A percentile compares a stretch with the other conserved stretches of the same genome.
Evolutionary conservation across 129 eudicot genomes (phyloP).

Genomic region (Pseudognaphalium luteoalbum): DNA sequence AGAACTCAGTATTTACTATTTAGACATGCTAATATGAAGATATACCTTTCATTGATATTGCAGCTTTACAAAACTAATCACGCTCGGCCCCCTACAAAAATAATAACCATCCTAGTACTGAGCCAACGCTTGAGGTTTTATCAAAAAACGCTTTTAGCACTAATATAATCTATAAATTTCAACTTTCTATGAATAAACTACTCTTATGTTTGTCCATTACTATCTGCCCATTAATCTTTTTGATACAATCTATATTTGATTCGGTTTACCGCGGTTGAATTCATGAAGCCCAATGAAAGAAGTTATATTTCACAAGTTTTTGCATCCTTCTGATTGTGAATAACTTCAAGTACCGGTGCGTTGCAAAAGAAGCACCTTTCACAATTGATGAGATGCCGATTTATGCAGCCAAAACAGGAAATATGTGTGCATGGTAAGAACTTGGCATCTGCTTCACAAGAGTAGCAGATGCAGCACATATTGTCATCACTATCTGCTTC

Average conservation of each 20-base stretch:
- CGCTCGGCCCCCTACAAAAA: slow-evolving; percentile 33
- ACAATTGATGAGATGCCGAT: slow-evolving; percentile 90
- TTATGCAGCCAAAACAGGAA: slow-evolving; percentile 90
- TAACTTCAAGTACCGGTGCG: slow-evolving; percentile 56
- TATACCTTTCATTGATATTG: slow-evolving; percentile 32
- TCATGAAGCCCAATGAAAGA: slow-evolving; percentile 6
- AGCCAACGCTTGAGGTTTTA: slow-evolving; percentile 6
- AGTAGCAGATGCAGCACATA: slow-evolving; percentile 84
- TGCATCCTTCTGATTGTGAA: slow-evolving; percentile 28
- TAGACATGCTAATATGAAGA: neutral
- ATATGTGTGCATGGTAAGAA: slow-evolving; percentile 80
- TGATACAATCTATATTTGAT: slow-evolving; percentile 28
- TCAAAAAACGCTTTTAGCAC: slow-evolving; percentile 22
- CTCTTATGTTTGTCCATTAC: slow-evolving; percentile 21
- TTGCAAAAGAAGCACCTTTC: slow-evolving; percentile 99
- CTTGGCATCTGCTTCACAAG: slow-evolving; percentile 60
- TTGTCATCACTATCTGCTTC: slow-evolving; percentile 57
- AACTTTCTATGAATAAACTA: slow-evolving; percentile 31
- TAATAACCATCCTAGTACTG: slow-evolving; percentile 26
- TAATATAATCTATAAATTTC: slow-evolving; percentile 25
- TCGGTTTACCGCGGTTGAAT: slow-evolving; percentile 4
- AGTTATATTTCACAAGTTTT: slow-evolving; percentile 30
- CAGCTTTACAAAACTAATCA: slow-evolving; percentile 20
- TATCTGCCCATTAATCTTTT: slow-evolving; percentile 12
- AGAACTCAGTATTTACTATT: neutral